Percentiles rank a stretch among this genome's conserved stretches.
phyloP scores from a whole-genome alignment of 805 yeast species.

The Yarrowia sp. region DNA sequence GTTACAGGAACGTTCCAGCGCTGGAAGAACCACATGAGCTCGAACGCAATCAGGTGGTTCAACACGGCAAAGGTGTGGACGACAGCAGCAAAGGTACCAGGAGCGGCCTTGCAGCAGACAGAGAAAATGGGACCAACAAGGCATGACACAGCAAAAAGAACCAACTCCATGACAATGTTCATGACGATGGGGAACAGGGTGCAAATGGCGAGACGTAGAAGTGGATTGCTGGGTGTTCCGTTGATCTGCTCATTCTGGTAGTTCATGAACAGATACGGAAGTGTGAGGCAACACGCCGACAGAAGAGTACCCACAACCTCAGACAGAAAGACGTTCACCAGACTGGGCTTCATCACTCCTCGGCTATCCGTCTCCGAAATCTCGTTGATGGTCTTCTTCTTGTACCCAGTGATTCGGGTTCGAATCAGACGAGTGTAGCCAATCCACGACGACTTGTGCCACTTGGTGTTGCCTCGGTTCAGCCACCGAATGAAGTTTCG shows the following conservation, averaged over 20 bases:
- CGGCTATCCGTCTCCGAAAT: conserved; percentile 46
- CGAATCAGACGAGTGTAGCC: conserved; percentile 60
- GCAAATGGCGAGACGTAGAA: conserved; percentile 51
- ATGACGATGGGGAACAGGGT: conserved; percentile 34
- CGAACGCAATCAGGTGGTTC: conserved; percentile 55
- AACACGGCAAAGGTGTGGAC: conserved; percentile 57
- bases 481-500: conserved; percentile 78
- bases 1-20: conserved; percentile 62
- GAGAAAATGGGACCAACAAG: conserved; percentile 37
- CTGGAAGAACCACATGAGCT: conserved; percentile 64
- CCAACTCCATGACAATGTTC: conserved; percentile 34
- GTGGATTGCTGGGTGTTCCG: conserved; percentile 46
- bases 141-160: conserved; percentile 42
- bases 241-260: conserved; percentile 18
- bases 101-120: conserved; percentile 47
- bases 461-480: conserved; percentile 58
- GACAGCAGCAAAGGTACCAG: conserved; percentile 53
- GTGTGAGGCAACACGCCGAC: conserved; percentile 51
- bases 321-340: conserved; percentile 64
- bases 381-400: conserved; percentile 57
- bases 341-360: conserved; percentile 53
- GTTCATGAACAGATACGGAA: conserved; percentile 71
- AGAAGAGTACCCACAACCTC: conserved; percentile 64
- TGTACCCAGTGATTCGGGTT: conserved; percentile 81
- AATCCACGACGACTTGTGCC: conserved; percentile 66